Percentiles rank a stretch among this genome's conserved stretches.
These are phyloP conservation scores for Amanita inopinata DNA, from an alignment of 768 basidiomycete species.

Conservation along the genomic window DNA sequence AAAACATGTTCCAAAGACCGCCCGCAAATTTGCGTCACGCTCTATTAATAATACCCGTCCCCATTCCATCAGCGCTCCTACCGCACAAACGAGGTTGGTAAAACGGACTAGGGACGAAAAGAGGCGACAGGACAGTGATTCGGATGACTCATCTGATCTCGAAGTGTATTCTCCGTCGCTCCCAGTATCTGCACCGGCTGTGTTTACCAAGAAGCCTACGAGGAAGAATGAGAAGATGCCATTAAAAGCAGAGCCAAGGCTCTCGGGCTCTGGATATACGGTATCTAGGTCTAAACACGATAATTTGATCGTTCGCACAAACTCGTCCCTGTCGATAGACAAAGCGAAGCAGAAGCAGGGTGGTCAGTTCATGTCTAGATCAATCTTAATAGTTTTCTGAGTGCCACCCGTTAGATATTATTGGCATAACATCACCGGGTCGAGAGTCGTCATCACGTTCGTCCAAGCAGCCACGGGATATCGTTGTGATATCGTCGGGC, in stretches of 20 bases:
- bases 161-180: not conserved
- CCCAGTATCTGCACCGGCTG: not conserved
- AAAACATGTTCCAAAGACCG: not conserved
- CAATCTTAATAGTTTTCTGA: too few species aligned
- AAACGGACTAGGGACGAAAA: conserved; percentile 7
- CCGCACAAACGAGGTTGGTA: not conserved
- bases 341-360: too few species aligned
- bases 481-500: not conserved
- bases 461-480: too few species aligned
- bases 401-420: too few species aligned
- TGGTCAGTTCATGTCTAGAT: too few species aligned
- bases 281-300: too few species aligned
- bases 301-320: too few species aligned
- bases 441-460: too few species aligned
- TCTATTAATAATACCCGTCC: not conserved
- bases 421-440: too few species aligned
- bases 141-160: not conserved
- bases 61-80: not conserved
- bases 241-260: not conserved
- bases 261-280: too few species aligned
- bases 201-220: not conserved
- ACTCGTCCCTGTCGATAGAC: too few species aligned
- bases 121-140: conserved; percentile 3
- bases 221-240: not conserved
- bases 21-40: conserved; percentile 1